Evolutionary conservation across 306 rosid genomes (phyloP).

Genomic region (Lagenaria siceraria): DNA sequence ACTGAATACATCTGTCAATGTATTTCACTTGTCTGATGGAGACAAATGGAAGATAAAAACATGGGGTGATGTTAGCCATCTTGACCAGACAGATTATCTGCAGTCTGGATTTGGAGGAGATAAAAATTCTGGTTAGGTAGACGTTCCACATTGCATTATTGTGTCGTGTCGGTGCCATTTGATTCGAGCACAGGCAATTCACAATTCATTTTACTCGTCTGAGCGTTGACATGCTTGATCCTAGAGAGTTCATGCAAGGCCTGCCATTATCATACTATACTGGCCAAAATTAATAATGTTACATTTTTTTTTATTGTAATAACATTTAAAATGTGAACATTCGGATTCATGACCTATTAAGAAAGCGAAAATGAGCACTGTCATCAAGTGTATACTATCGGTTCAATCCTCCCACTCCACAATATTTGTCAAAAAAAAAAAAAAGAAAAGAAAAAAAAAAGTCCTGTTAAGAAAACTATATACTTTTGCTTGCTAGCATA

Average conservation of each 20-base stretch:
- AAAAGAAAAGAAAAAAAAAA: too few species aligned
- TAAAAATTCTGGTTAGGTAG: constrained; percentile 54
- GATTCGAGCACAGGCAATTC: background rate
- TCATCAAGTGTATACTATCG: too few species aligned
- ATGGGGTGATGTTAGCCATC: constrained; percentile 80
- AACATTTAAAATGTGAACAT: background rate
- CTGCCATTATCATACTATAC: background rate
- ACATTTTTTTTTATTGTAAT: background rate
- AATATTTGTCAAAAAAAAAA: too few species aligned
- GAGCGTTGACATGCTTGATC: background rate
- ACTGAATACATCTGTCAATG: constrained; percentile 52
- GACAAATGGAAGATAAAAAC: constrained; percentile 46
- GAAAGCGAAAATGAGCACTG: too few species aligned
- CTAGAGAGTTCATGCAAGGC: background rate
- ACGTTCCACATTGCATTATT: background rate
- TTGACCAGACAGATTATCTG: constrained; percentile 41
- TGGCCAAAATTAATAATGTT: background rate
- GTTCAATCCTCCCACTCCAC: too few species aligned
- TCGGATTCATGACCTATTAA: background rate
- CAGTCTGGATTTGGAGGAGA: constrained; percentile 82
- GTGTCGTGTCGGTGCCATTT: background rate
- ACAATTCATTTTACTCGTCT: background rate
- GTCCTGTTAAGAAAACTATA: too few species aligned
- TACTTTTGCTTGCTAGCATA: too few species aligned
- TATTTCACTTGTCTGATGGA: constrained; percentile 50